Base-by-base conservation (phyloP, 1,284 basidiomycete genomes). In the Ustilago esculenta region DNA sequence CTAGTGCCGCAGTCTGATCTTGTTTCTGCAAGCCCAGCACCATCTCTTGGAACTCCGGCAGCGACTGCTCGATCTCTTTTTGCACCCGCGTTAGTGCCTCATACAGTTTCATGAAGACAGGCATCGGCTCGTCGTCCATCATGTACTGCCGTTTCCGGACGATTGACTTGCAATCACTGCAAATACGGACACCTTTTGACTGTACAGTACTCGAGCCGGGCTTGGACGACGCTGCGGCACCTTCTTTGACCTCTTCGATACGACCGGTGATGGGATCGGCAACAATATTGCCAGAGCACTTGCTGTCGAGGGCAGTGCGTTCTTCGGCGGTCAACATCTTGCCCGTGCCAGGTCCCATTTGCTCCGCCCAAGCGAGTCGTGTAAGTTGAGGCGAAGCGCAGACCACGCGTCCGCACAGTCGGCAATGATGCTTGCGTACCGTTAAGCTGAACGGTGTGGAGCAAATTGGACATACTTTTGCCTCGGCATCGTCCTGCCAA, bases 371-470 rank as follows among this genome's bases (percentile, higher is more conserved):
- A 10, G 54, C 49, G 24, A 57, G 29, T 0, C 57, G 50, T 6
- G 61, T 52, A 2, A 82, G 92, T 1, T 90, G 86, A 1, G 94
- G 93, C 2, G 96, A 86, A 1, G 94, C 91, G 79, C 95, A 98
- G 3, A 98, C 89, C 40, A 98, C 91, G 35, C 90, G 86, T 0
- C 95, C 95, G 73, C 95, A 98, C 6, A 98, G 85, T 9, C 96
- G 89, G 82, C 95, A 98, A 80, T 98, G 95, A 75, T 98, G 95
- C 83, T 96, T 96, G 15, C 95, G 88, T 61, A 93, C 95, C 0
- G 92, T 91, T 1, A 98, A 84, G 1, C 91, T 89, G 80, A 98
- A 98, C 0, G 89, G 87, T 0, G 91, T 86, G 29, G 90, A 90
- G 87, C 95, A 98, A 64, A 94, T 85, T 1, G 91, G 89, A 84